These are phyloP conservation scores for Dictyostelium intermedium DNA, from an alignment of 78 protist genomes.

Conservation along the genomic window DNA sequence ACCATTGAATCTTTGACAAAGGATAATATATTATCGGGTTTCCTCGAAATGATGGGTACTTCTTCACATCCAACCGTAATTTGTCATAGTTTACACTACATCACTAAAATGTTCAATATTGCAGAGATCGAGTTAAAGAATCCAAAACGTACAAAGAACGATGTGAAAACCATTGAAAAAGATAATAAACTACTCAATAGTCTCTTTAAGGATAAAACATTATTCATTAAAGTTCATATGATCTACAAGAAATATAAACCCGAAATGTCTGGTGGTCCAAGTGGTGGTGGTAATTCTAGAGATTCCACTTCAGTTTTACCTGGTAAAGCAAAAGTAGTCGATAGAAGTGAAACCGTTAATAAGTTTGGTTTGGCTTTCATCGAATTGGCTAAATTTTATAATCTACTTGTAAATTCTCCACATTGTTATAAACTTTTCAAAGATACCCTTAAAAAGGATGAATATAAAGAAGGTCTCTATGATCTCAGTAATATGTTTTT, in stretches of 20 bases:
- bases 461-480: constrained; percentile 51
- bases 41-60: constrained; percentile 57
- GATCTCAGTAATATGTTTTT: constrained; percentile 23
- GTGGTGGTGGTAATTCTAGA: not conserved
- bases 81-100: constrained; percentile 56
- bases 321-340: not conserved
- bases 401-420: not conserved
- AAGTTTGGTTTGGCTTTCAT: constrained; percentile 50
- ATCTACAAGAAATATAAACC: constrained; percentile 56
- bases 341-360: not conserved
- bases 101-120: constrained; percentile 66
- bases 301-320: not conserved
- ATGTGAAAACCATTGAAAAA: constrained; percentile 48
- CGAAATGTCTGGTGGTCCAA: not conserved
- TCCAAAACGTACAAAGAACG: constrained; percentile 1
- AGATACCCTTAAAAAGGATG: constrained; percentile 43
- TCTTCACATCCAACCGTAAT: constrained; percentile 38
- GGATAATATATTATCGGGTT: not conserved
- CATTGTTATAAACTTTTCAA: constrained; percentile 24
- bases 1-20: constrained; percentile 38
- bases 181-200: constrained; percentile 44
- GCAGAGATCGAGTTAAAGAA: not conserved
- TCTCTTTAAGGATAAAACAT: constrained; percentile 37
- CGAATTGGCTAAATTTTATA: constrained; percentile 58
- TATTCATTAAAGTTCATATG: constrained; percentile 79